Evolutionary conservation across 805 yeast genomes (phyloP).

Genomic region (Cyberlindnera euphorbiae): DNA sequence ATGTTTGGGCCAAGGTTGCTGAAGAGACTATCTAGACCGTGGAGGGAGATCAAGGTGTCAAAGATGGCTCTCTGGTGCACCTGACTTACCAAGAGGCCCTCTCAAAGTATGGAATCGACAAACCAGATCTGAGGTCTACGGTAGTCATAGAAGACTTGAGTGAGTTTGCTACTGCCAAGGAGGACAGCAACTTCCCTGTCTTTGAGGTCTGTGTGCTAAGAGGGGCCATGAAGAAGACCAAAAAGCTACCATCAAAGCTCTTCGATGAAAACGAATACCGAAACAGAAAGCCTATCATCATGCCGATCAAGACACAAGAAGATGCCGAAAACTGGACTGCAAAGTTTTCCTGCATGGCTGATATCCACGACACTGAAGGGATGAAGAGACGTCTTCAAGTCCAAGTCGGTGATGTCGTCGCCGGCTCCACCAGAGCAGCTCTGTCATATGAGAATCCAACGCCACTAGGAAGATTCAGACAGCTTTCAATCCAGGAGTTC

Average conservation of each 20-base stretch:
- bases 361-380: constrained; percentile 28
- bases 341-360: constrained; percentile 27
- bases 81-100: constrained; percentile 68
- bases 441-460: constrained; percentile 89
- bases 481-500: constrained; percentile 53
- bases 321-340: constrained; percentile 42
- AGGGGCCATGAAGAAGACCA: constrained; percentile 29
- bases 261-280: constrained; percentile 42
- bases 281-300: constrained; percentile 52
- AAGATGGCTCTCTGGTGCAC: constrained; percentile 31
- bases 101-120: constrained; percentile 79
- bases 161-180: constrained; percentile 25
- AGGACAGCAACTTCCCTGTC: constrained; percentile 51
- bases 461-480: constrained; percentile 84
- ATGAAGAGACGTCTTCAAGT: constrained; percentile 37
- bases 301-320: constrained; percentile 42
- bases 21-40: constrained; percentile 25
- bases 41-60: constrained; percentile 12
- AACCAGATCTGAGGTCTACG: constrained; percentile 80
- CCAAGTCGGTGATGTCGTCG: constrained; percentile 67
- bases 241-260: constrained; percentile 33
- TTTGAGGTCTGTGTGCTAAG: constrained; percentile 69
- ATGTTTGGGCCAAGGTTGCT: constrained; percentile 51
- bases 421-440: constrained; percentile 68
- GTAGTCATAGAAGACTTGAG: constrained; percentile 30